Evolutionary conservation across 1,284 basidiomycete genomes (phyloP).

Genomic region (Fomitopsis schrenkii): DNA sequence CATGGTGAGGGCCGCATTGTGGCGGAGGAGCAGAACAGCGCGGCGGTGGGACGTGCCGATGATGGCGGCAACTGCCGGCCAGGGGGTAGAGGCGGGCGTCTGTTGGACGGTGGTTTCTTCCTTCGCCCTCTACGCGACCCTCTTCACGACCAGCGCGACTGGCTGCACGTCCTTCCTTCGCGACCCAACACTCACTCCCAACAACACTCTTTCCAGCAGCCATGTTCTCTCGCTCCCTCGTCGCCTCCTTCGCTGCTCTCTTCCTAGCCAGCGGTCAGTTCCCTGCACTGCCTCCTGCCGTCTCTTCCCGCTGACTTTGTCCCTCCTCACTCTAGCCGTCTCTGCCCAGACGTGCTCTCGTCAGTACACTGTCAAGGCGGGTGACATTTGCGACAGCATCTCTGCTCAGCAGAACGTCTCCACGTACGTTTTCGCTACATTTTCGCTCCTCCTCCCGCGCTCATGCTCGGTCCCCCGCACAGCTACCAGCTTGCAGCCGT

Average conservation of each 20-base stretch:
- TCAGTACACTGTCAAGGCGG: conserved; percentile 51
- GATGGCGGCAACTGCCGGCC: neutral
- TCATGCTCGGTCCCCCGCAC: neutral
- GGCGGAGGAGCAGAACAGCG: neutral
- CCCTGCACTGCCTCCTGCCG: neutral
- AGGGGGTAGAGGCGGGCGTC: neutral
- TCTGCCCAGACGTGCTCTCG: conserved; percentile 51
- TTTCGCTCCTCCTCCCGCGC: conserved; percentile 4
- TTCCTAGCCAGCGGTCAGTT: conserved; percentile 40
- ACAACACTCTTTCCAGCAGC: conserved; percentile 12
- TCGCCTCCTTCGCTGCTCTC: conserved; percentile 39
- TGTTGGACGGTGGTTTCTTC: neutral
- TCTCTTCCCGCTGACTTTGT: conserved; percentile 2
- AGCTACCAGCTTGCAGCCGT: conserved; percentile 70
- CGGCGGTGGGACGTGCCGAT: neutral
- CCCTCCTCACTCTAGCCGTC: conserved; percentile 27
- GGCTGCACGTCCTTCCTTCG: conserved; percentile 13
- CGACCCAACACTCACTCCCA: conserved; percentile 20
- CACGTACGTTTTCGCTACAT: conserved; percentile 40
- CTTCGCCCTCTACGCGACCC: neutral
- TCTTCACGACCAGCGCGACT: conserved; percentile 5
- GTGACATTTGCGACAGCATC: conserved; percentile 68
- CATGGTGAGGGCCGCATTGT: neutral
- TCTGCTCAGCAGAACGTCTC: conserved; percentile 62
- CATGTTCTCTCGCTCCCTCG: conserved; percentile 43